phyloP scores from a whole-genome alignment of 139 green algal genomes.

The Diplosphaera chodatii region DNA sequence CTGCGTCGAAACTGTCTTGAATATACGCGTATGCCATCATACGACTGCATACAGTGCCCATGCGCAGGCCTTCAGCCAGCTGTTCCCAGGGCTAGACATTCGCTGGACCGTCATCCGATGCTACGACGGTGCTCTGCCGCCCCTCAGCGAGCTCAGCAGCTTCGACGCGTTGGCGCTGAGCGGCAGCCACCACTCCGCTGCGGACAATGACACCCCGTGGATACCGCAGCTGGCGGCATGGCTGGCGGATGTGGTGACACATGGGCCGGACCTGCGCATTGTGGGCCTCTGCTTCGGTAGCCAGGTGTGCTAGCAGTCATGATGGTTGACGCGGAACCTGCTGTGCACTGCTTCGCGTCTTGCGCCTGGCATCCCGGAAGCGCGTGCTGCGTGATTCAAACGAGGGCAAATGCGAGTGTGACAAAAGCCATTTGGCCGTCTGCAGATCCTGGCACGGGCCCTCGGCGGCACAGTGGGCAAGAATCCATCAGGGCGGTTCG shows the following conservation, averaged over 20 bases:
- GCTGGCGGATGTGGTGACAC: background rate
- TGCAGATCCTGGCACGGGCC: conserved; percentile 25
- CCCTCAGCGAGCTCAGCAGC: background rate
- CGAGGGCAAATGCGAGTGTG: too few species aligned
- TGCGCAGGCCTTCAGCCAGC: background rate
- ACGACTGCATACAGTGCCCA: background rate
- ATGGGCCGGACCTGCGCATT: background rate
- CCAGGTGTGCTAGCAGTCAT: too few species aligned
- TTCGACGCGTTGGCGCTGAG: background rate
- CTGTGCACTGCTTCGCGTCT: too few species aligned
- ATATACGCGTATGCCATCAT: background rate
- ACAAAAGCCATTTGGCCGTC: too few species aligned
- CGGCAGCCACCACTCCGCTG: background rate
- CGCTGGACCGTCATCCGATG: background rate
- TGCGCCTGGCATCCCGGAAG: too few species aligned
- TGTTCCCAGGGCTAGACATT: background rate
- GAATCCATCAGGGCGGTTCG: conserved; percentile 44
- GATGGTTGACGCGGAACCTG: background rate
- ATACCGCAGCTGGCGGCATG: background rate
- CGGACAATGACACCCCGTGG: background rate
- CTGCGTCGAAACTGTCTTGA: too few species aligned
- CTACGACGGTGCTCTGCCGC: background rate
- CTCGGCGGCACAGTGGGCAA: conserved; percentile 36
- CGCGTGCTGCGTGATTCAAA: too few species aligned
- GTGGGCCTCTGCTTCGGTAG: background rate